Evolutionary conservation across 108 stramenopile genomes (phyloP), one percentile per base, ranked within the genome.

Genomic region (Aureococcus anophagefferens): DNA sequence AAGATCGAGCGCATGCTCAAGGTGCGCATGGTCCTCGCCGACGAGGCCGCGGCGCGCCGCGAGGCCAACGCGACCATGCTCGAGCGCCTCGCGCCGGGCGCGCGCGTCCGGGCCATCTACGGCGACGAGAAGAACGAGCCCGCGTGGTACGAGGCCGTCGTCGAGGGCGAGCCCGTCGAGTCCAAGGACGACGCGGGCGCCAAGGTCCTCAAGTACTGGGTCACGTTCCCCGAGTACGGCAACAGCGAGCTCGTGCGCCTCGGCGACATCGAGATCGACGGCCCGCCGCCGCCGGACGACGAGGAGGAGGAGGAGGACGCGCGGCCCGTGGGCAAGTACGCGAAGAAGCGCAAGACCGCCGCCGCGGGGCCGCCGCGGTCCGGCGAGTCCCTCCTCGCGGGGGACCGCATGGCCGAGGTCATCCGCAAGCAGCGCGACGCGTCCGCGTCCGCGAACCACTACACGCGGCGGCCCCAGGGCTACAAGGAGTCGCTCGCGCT

Each of bases 101-200:
- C 76, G 40, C 82, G 82, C 35, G 81, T 95, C 40, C 83, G 80
- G 67, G 97, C 93, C 13, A 81, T 95, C 75, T 98, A 98, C 74
- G 93, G 88, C 4, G 97, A 98, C 75, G 93, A 94, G 25, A 93
- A 95, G 59, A 96, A 96, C 83, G 94, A 93, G 25, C 75, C 93
- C 18, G 85, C 89, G 0, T 98, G 97, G 97, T 98, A 98, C 70
- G 92, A 93, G 71, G 95, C 93, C 28, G 89, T 91, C 30, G 89
- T 98, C 67, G 93, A 94, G 75, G 72, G 84, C 33, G 90, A 94
- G 9, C 9, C 5, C 14, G 80, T 91, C 45, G 76, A 77, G 64
- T 69, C 83, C 35, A 74, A 87, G 46, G 83, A 90, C 74, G 76
- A 76, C 11, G 88, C 81, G 46, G 75, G 72, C 62, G 71, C 87